Evolutionary conservation across 2,329 filamentous ascomycete genomes (phyloP), one percentile per base, ranked within the genome.

Genomic region (Cercospora sp.): DNA sequence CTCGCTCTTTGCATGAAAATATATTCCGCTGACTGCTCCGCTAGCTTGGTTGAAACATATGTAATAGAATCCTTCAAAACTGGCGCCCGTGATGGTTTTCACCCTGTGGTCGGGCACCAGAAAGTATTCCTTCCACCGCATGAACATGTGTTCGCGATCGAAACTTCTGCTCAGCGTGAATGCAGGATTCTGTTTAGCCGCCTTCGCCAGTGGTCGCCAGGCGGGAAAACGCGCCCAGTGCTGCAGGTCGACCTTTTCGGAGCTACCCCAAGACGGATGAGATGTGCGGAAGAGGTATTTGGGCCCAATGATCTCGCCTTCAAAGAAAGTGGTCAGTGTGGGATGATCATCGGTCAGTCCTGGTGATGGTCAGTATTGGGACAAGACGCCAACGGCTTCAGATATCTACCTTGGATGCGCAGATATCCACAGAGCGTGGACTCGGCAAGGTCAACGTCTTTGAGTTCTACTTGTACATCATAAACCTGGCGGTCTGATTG

Each of bases 51-150:
- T 97, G 83, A 98, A 98, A 82, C 94, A 97, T 73, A 99, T 98
- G 77, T 99, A 99, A 79, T 98, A 99, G 79, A 99, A 99, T 0
- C 95, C 95, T 78, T 99, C 95, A 69, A 98, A 99, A 77, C 94
- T 98, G 7, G 95, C 95, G 18, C 95, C 95, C 37, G 89, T 91
- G 70, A 99, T 97, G 10, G 92, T 96, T 69, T 90, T 88, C 21
- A 98, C 93, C 16, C 92, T 88, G 79, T 99, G 95, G 76, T 99
- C 94, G 1, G 95, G 95, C 0, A 99, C 95, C 0, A 99, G 84
- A 76, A 99, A 99, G 76, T 97, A 93, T 78, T 99, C 95, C 81
- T 99, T 99, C 95, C 95, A 99, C 69, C 95, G 89, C 95, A 99
- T 99, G 77, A 97, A 99, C 34, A 99, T 90, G 78, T 96, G 90